Evolutionary conservation across 768 basidiomycete species (phyloP).

Genomic region (Boletellus sp.): DNA sequence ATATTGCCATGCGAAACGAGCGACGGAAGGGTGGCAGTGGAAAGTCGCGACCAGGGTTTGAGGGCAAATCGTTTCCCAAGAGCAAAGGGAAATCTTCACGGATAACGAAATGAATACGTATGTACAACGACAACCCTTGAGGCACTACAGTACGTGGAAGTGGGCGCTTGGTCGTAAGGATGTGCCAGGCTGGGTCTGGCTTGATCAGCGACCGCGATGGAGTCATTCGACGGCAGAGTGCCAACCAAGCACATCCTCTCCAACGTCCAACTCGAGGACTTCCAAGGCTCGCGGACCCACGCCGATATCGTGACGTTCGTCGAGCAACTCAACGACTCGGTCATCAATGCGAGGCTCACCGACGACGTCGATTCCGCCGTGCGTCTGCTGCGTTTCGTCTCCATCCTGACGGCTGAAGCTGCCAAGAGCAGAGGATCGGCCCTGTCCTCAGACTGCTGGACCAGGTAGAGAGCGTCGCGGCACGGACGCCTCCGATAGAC

Average conservation of each 20-base stretch:
- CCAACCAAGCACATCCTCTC: constrained; percentile 76
- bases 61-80: constrained; percentile 77
- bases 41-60: constrained; percentile 79
- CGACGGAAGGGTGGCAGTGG: constrained; percentile 54
- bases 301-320: constrained; percentile 66
- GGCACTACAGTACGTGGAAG: too few species aligned
- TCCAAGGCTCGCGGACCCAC: constrained; percentile 72
- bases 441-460: constrained; percentile 64
- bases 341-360: constrained; percentile 72
- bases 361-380: constrained; percentile 64
- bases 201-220: constrained; percentile 22
- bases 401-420: constrained; percentile 1
- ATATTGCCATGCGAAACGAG: constrained; percentile 84
- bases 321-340: constrained; percentile 67
- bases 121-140: too few species aligned
- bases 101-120: constrained; percentile 19
- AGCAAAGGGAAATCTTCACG: constrained; percentile 33
- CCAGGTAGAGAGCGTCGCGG: constrained; percentile 60
- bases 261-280: constrained; percentile 74
- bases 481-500: constrained; percentile 78
- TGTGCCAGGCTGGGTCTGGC: too few species aligned
- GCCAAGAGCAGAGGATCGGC: constrained; percentile 50
- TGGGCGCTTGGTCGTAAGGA: too few species aligned
- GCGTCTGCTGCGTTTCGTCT: constrained; percentile 27
- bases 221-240: constrained; percentile 43